Evolutionary conservation across 106 monocot species (phyloP), one percentile per base, ranked within the genome.

Genomic region (Dioscorea zingiberensis): DNA sequence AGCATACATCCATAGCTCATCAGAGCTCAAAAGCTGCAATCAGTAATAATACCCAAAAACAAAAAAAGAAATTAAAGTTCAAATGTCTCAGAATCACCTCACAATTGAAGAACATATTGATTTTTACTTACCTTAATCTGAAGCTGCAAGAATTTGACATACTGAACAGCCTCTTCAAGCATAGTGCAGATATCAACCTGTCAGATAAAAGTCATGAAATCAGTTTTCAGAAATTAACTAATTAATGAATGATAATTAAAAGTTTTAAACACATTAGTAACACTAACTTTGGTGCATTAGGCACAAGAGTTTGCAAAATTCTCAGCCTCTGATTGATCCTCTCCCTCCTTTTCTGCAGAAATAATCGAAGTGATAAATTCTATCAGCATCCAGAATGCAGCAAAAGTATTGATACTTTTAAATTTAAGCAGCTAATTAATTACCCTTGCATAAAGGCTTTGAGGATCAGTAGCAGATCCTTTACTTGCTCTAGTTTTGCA

Each of bases 121-220:
- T 25, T 29, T 15, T 10, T 38, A 38, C 6, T 60, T 58, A 91
- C 86, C 87, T 93, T 93, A 32, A 93, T 93, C 58, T 93, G 92
- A 54, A 88, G 73, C 67, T 87, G 85, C 74, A 93, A 59, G 67
- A 93, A 93, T 68, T 93, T 93, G 30, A 93, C 92, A 73, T 93
- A 93, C 29, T 80, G 84, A 60, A 80, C 87, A 56, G 92, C 92
- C 66, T 93, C 92, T 67, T 87, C 92, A 44, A 93, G 85, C 92
- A 93, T 93, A 63, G 92, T 93, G 82, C 92, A 87, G 10, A 93
- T 83, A 48, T 93, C 87, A 9, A 93, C 92, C 92, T 93, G 77
- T 48, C 16, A 38, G 0, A 38, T 38, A 38, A 63, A 25, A 32
- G 26, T 7, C 24, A 12, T 59, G 18, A 48, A 28, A 38, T 6